phyloP scores from a whole-genome alignment of 2,329 filamentous ascomycete species.

The Xylaria sp. region DNA sequence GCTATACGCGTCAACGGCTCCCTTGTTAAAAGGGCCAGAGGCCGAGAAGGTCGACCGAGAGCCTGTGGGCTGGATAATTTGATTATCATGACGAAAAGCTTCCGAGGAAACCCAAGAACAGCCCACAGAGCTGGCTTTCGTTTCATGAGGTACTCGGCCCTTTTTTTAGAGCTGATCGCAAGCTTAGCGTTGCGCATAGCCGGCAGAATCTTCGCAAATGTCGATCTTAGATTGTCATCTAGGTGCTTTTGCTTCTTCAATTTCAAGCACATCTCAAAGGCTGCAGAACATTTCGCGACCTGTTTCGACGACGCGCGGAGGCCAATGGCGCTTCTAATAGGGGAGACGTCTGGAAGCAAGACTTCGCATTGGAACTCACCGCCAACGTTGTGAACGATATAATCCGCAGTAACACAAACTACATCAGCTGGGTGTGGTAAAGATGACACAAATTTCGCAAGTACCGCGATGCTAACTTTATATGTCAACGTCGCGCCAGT shows the following conservation, averaged over 20 bases:
- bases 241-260: slow-evolving; percentile 71
- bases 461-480: slow-evolving; percentile 70
- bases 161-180: slow-evolving; percentile 80
- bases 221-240: slow-evolving; percentile 75
- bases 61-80: slow-evolving; percentile 60
- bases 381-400: slow-evolving; percentile 62
- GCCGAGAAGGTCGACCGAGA: slow-evolving; percentile 64
- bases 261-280: slow-evolving; percentile 79
- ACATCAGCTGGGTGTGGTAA: slow-evolving; percentile 57
- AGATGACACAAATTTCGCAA: slow-evolving; percentile 76
- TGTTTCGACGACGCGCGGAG: slow-evolving; percentile 70
- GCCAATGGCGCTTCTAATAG: slow-evolving; percentile 71
- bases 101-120: slow-evolving; percentile 50
- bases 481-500: slow-evolving; percentile 84
- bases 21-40: slow-evolving; percentile 75
- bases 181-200: slow-evolving; percentile 85
- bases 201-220: slow-evolving; percentile 73
- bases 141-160: slow-evolving; percentile 75
- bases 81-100: slow-evolving; percentile 68
- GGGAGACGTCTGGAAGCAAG: slow-evolving; percentile 75
- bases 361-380: slow-evolving; percentile 77
- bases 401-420: slow-evolving; percentile 54
- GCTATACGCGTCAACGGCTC: slow-evolving; percentile 68
- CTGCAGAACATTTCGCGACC: slow-evolving; percentile 84
- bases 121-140: slow-evolving; percentile 80